Base-by-base conservation (phyloP, 257 asterid genomes). In the Solanum corneliomulleri region DNA sequence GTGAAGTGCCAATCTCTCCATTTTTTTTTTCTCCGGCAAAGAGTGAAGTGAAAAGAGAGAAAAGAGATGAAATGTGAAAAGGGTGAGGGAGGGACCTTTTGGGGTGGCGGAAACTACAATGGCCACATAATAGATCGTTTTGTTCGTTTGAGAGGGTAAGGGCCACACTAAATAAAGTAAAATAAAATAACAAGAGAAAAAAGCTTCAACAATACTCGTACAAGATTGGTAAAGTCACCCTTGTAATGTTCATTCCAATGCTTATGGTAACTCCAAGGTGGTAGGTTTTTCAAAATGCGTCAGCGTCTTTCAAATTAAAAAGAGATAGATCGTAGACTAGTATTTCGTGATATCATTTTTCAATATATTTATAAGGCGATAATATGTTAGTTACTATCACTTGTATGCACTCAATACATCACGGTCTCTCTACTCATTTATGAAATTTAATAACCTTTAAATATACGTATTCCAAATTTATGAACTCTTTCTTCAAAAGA, bases 1-100 rank as follows among this genome's bases (percentile, higher is more conserved):
- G 92, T 77, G 78, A 72, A 94, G 92, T 70, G 93, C 96, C 83
- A 92, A 62, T 88, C 98, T 93, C 96, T 93, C 98, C 98, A 96
- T 95, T 69, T 33, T 35, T 21, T 31, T 35, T 41, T 49, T 49
- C 58, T 70, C 58, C 20, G 18, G 31, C 6, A n/a, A 20, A 88
- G 80, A 62, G 23, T 56, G 84, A 41, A 23, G 87, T 13, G 85
- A 58, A 44, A 10, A 41, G 20, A 5, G 45, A 71, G 33, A 71
- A 71, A 33, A 74, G n/a, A 5, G 25, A 72, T 20, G 77, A 29
- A 11, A 3, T 10, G 78, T 56, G 80, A 29, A 27, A 4, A 25
- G 68, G 42, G 13, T 85, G 58, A 72, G 37, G 37, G 37, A 9
- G 35, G 35, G 35, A 33, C 35, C 29, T 1, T 5, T 20, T 72